These are phyloP conservation scores for Amaranthus tricolor DNA, from an alignment of 179 eudicot genomes.

Conservation along the genomic window DNA sequence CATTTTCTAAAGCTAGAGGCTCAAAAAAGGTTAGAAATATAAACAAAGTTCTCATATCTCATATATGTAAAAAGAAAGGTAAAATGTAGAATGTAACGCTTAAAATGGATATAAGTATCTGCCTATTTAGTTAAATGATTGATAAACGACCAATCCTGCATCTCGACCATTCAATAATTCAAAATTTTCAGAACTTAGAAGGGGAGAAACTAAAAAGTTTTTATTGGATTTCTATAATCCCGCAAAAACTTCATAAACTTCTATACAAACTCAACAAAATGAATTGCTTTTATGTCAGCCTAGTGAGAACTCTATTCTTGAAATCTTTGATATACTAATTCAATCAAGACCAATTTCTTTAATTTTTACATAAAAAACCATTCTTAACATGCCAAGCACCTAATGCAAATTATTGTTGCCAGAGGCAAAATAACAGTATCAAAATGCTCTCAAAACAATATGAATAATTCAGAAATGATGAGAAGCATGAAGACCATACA, in stretches of 20 bases:
- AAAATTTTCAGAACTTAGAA: not conserved
- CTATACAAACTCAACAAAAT: not conserved
- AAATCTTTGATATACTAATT: not conserved
- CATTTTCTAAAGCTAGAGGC: not conserved
- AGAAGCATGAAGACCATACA: constrained; percentile 46
- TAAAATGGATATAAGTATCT: too few species aligned
- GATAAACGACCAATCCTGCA: not conserved
- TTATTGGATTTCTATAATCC: too few species aligned
- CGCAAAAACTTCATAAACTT: not conserved
- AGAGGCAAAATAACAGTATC: not conserved
- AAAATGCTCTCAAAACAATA: not conserved
- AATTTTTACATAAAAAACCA: not conserved
- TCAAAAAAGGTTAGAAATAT: not conserved
- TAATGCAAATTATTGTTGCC: not conserved
- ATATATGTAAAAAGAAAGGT: not conserved
- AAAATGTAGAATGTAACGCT: not conserved
- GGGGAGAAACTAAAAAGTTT: not conserved
- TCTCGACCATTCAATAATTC: not conserved
- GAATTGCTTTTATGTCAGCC: not conserved
- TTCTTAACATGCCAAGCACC: not conserved
- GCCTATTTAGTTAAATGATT: too few species aligned
- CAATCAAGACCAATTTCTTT: not conserved
- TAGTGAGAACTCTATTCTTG: not conserved
- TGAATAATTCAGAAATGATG: not conserved
- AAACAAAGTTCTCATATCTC: not conserved